These are phyloP conservation scores for Plasmopara viticola DNA, from an alignment of 352 stramenopile genomes.

Conservation along the genomic window DNA sequence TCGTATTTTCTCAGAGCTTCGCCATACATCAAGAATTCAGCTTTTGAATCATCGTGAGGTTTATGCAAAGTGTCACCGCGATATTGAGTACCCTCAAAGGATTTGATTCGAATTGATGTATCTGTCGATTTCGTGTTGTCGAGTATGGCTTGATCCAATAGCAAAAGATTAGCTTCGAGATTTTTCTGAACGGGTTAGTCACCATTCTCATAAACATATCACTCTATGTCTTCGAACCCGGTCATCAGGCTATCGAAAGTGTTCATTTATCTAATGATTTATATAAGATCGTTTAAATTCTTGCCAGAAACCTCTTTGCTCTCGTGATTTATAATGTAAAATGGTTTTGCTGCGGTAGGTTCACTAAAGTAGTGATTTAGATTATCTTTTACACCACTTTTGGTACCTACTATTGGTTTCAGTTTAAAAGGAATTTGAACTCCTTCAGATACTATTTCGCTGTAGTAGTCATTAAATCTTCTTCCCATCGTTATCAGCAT, in stretches of 20 bases:
- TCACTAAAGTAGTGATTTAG: slow-evolving; percentile 18
- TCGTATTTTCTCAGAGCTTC: slow-evolving; percentile 4
- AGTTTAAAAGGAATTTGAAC: slow-evolving; percentile 15
- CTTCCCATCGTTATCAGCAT: slow-evolving; percentile 20
- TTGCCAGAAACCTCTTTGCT: slow-evolving; percentile 16
- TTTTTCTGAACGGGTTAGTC: slow-evolving; percentile 10
- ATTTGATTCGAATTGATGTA: slow-evolving; percentile 17
- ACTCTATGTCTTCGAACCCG: slow-evolving; percentile 18
- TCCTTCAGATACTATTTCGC: slow-evolving; percentile 7
- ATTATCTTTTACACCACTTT: slow-evolving; percentile 11
- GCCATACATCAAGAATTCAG: slow-evolving; percentile 9
- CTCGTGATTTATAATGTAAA: slow-evolving; percentile 14
- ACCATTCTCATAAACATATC: slow-evolving; percentile 15
- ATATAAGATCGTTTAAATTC: slow-evolving; percentile 12
- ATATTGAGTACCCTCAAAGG: slow-evolving; percentile 8
- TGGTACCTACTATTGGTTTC: slow-evolving; percentile 14
- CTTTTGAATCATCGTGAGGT: slow-evolving; percentile 15
- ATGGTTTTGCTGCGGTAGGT: slow-evolving; percentile 13
- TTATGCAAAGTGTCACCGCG: slow-evolving; percentile 12
- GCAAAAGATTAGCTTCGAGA: slow-evolving; percentile 14
- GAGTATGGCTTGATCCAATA: slow-evolving; percentile 12
- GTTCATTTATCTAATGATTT: slow-evolving; percentile 20
- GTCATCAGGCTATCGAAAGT: slow-evolving; percentile 11
- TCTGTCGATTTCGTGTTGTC: slow-evolving; percentile 16
- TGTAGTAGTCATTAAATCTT: slow-evolving; percentile 15